A percentile compares a stretch with the other conserved stretches of the same genome.
These are phyloP conservation scores for Colletotrichum coccodes DNA, from an alignment of 2,329 filamentous ascomycete species.

Conservation along the genomic window DNA sequence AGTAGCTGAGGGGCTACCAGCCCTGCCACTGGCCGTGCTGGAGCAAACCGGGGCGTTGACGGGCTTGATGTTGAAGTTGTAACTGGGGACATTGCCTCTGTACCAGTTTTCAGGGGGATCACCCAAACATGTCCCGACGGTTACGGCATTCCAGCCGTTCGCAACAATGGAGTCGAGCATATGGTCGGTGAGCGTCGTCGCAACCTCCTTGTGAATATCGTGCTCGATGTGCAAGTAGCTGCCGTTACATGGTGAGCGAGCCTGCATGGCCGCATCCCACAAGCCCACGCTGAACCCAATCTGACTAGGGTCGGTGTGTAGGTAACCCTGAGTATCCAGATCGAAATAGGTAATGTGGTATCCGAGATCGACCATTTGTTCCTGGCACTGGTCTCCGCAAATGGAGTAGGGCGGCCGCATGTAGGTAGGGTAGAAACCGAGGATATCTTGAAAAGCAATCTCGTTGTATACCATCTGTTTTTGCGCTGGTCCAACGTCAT, in stretches of 20 bases:
- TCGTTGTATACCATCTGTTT: constrained; percentile 57
- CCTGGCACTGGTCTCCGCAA: constrained; percentile 34
- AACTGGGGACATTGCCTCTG: constrained; percentile 39
- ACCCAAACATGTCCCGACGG: constrained; percentile 57
- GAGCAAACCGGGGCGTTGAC: constrained; percentile 8
- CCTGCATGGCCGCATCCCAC: constrained; percentile 44
- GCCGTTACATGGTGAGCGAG: constrained; percentile 39
- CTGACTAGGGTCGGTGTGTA: constrained; percentile 27
- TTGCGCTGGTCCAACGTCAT: constrained; percentile 44
- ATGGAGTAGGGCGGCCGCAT: constrained; percentile 44
- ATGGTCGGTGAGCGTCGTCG: constrained; percentile 52
- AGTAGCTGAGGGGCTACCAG: constrained; percentile 1
- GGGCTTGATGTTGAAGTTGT: constrained; percentile 35
- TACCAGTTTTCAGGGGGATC: constrained; percentile 59
- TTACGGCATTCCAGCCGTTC: constrained; percentile 48
- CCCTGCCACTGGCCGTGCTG: constrained; percentile 18
- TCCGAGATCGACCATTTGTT: constrained; percentile 17
- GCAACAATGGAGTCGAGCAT: constrained; percentile 25
- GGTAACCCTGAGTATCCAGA: constrained; percentile 43
- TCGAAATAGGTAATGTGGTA: constrained; percentile 31
- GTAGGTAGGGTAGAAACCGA: constrained; percentile 58
- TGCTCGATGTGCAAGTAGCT: constrained; percentile 44
- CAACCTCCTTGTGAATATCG: constrained; percentile 55
- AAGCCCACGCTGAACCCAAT: constrained; percentile 44
- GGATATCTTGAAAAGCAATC: constrained; percentile 52